Percentiles rank a stretch among this genome's conserved stretches.
phyloP scores from a whole-genome alignment of 2,329 filamentous ascomycete species.

The Blumeria graminis region DNA sequence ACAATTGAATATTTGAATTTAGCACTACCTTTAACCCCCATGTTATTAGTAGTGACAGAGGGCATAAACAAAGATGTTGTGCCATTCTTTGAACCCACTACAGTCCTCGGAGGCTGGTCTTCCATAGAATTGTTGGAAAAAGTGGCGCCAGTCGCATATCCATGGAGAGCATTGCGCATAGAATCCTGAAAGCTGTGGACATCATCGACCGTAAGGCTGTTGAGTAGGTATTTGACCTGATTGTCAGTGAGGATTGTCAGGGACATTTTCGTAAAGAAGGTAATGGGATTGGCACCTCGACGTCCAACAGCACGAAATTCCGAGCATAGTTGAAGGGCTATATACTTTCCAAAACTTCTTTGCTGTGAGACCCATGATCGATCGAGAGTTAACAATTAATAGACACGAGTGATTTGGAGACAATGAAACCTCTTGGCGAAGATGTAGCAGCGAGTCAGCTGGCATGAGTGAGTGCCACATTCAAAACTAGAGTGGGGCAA shows the following conservation, averaged over 20 bases:
- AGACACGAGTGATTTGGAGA: too few species aligned
- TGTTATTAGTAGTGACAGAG: constrained; percentile 34
- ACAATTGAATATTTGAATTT: background rate
- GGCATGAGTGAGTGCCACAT: too few species aligned
- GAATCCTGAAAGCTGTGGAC: constrained; percentile 25
- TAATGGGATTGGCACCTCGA: too few species aligned
- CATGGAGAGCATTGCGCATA: constrained; percentile 29
- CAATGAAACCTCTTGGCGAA: too few species aligned
- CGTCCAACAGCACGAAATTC: too few species aligned
- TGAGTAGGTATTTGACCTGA: constrained; percentile 28
- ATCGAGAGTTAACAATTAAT: too few species aligned
- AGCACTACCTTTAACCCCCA: constrained; percentile 40
- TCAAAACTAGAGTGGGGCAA: too few species aligned
- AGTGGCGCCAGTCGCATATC: constrained; percentile 33
- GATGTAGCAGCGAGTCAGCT: too few species aligned
- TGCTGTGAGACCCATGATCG: too few species aligned
- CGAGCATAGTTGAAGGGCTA: too few species aligned
- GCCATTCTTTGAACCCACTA: constrained; percentile 24
- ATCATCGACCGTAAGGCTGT: constrained; percentile 27
- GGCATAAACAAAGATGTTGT: constrained; percentile 53
- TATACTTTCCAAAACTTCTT: too few species aligned
- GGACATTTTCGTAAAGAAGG: constrained; percentile 19
- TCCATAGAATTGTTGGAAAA: constrained; percentile 17
- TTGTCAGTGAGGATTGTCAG: constrained; percentile 33
- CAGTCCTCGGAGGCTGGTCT: constrained; percentile 29